A percentile compares a stretch with the other conserved stretches of the same genome.
These are phyloP conservation scores for Dictyostelium firmibasis DNA, from an alignment of 78 protist species.

Conservation along the genomic window DNA sequence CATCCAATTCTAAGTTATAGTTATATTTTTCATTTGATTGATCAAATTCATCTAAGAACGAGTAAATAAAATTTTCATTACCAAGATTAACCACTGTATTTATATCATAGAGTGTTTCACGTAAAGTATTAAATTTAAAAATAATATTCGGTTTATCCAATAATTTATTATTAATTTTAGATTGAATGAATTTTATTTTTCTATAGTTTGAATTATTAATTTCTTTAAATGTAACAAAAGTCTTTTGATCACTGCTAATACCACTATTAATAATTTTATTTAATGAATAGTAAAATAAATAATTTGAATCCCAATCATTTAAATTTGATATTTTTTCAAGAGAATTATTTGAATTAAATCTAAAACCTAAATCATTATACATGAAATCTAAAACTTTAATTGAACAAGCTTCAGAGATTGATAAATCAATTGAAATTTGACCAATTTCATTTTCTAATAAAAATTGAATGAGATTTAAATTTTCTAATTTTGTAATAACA, in stretches of 20 bases:
- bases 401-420: background rate
- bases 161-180: background rate
- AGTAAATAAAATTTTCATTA: background rate
- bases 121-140: no score
- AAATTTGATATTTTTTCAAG: background rate
- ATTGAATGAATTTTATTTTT: background rate
- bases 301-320: background rate
- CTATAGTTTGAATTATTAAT: no score
- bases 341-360: background rate
- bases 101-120: background rate
- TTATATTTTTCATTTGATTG: background rate
- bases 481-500: background rate
- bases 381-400: background rate
- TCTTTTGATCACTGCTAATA: no score
- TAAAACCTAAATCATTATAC: background rate
- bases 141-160: background rate
- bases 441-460: background rate
- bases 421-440: background rate
- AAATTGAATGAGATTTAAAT: background rate
- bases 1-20: background rate
- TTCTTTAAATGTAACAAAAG: no score
- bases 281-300: background rate
- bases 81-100: background rate
- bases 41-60: background rate
- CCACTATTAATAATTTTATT: background rate